A percentile compares a stretch with the other conserved stretches of the same genome.
Evolutionary conservation across 208 protist species (phyloP).

Genomic region (Blastocrithidia nonstop): DNA sequence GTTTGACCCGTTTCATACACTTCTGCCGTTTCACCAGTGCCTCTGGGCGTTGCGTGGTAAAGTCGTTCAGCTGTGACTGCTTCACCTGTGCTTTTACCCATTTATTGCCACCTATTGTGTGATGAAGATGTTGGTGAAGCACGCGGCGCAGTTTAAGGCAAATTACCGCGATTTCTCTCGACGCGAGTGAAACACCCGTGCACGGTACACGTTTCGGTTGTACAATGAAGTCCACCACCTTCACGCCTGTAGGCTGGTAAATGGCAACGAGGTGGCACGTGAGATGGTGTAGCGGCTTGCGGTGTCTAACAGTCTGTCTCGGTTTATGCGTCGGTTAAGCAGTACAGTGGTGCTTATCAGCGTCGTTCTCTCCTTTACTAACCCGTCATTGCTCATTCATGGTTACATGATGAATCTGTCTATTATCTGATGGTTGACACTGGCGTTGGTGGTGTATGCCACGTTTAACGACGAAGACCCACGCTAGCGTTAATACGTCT

Average conservation of each 20-base stretch:
- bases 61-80: slow-evolving; percentile 17
- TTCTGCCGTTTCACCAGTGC: slow-evolving; percentile 17
- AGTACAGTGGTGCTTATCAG: slow-evolving; percentile 36
- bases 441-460: slow-evolving; percentile 34
- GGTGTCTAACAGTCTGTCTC: slow-evolving; percentile 22
- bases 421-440: slow-evolving; percentile 63
- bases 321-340: slow-evolving; percentile 34
- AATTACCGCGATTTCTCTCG: slow-evolving; percentile 32
- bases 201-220: slow-evolving; percentile 54
- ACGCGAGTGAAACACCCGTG: slow-evolving; percentile 34
- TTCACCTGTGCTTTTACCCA: slow-evolving; percentile 30
- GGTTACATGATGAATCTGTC: slow-evolving; percentile 30
- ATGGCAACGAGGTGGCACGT: slow-evolving; percentile 21
- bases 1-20: slow-evolving; percentile 53
- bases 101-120: slow-evolving; percentile 37
- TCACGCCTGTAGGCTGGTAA: slow-evolving; percentile 26
- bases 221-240: slow-evolving; percentile 78
- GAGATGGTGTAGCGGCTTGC: slow-evolving; percentile 30
- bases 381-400: slow-evolving; percentile 45
- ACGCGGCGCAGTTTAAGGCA: slow-evolving; percentile 42
- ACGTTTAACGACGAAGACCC: slow-evolving; percentile 19
- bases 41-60: slow-evolving; percentile 17
- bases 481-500: slow-evolving; percentile 57
- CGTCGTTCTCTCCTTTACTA: slow-evolving; percentile 43
- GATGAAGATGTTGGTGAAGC: slow-evolving; percentile 52